Conservation (phyloP, 2,329 filamentous ascomycete species). For the Zarea fungicola region DNA sequence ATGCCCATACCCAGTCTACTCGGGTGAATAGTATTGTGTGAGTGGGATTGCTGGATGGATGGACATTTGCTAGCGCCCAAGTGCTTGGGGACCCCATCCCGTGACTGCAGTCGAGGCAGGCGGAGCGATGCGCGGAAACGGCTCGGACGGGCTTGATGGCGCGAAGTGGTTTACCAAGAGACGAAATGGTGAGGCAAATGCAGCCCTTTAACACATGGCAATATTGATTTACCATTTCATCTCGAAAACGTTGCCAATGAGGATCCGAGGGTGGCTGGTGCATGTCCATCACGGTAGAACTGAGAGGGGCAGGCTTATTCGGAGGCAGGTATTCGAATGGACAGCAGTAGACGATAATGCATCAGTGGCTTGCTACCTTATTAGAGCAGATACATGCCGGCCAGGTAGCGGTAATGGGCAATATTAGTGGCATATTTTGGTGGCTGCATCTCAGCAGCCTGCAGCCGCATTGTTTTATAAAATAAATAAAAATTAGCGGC, state of each 20-base stretch:
- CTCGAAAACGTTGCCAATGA: no score
- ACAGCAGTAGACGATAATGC: background rate
- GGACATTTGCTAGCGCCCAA: background rate
- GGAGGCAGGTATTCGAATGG: background rate
- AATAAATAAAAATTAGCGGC: no score
- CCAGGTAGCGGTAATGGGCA: conserved; percentile 2
- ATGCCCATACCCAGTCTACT: no score
- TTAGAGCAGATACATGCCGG: no score
- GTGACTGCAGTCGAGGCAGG: conserved; percentile 7
- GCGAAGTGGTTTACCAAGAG: background rate
- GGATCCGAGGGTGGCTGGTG: no score
- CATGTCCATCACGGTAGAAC: no score
- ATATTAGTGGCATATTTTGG: background rate
- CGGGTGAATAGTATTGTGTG: no score
- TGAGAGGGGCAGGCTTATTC: background rate
- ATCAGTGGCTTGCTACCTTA: background rate
- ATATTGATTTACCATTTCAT: no score
- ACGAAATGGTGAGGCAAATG: background rate
- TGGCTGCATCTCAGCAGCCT: background rate
- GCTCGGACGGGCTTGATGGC: conserved; percentile 1
- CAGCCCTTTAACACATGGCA: background rate
- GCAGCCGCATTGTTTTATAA: no score
- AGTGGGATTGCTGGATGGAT: conserved; percentile 6
- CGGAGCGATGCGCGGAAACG: background rate
- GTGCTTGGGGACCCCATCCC: no score